A percentile compares a stretch with the other conserved stretches of the same genome.
Evolutionary conservation across 2,329 filamentous ascomycete species (phyloP).

Genomic region (Thelonectria blattea): DNA sequence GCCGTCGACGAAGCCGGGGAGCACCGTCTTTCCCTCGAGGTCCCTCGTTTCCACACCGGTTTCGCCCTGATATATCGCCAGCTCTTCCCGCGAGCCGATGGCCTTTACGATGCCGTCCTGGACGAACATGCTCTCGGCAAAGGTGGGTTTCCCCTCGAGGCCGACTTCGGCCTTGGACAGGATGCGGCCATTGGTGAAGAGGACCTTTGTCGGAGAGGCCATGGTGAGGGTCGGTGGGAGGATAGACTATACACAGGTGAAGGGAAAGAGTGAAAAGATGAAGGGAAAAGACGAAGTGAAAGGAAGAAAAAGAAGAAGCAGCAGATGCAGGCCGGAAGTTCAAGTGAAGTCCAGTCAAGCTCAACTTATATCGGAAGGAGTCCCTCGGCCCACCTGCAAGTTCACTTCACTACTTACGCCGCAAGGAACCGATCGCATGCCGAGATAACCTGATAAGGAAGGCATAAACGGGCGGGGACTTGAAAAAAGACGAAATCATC

Average conservation of each 20-base stretch:
- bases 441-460: neutral
- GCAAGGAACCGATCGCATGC: neutral
- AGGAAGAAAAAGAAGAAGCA: too few species aligned
- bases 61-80: conserved; percentile 29
- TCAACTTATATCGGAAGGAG: conserved; percentile 6
- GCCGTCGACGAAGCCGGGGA: conserved; percentile 64
- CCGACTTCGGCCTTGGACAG: conserved; percentile 34
- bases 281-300: too few species aligned
- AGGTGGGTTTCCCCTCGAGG: conserved; percentile 36
- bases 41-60: conserved; percentile 31
- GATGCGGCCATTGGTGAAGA: conserved; percentile 41
- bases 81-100: conserved; percentile 41
- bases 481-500: neutral
- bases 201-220: conserved; percentile 17
- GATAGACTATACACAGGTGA: too few species aligned
- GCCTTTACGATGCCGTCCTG: conserved; percentile 43
- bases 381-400: neutral
- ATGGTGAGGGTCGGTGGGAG: conserved; percentile 12
- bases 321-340: too few species aligned
- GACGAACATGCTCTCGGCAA: conserved; percentile 44
- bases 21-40: conserved; percentile 46
- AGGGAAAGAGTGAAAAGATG: neutral
- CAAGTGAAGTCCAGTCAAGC: neutral
- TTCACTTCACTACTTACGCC: neutral
- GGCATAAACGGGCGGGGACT: neutral